Evolutionary conservation across 2,329 filamentous ascomycete genomes (phyloP), one percentile per base, ranked within the genome.

Genomic region (Penicillium sp.): DNA sequence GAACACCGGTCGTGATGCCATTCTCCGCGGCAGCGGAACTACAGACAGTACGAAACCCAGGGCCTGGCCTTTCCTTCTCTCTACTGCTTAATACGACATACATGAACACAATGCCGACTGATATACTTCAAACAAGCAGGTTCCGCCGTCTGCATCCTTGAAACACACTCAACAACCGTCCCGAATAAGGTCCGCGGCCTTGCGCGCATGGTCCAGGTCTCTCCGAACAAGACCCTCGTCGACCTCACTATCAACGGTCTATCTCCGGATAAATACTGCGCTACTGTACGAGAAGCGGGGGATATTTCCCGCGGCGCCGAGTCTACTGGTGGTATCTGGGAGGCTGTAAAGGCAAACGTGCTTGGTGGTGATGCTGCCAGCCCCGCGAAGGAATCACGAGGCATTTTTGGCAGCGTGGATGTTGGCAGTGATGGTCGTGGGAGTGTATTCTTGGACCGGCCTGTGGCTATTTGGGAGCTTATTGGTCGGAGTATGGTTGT

Each of bases 401-500:
- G 87, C 3, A 65, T 84, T 11, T 80, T 97, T 56, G 91, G 91
- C 3, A 81, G 80, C 1, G 77, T 99, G 11, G 77, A 87, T 52
- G 85, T 99, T 30, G 86, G 83, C 49, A 75, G 83, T 62, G 80
- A 86, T 64, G 90, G 93, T 10, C 80, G 84, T 27, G 92, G 90
- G 5, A 83, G 82, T 57, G 82, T 85, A 12, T 95, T 97, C 69
- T 65, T 95, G 55, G 89, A 95, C 66, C 84, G 82, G 57, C 80
- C 83, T 0, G 84, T 97, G 53, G 84, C 92, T 67, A 86, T 97
- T 44, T 97, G 92, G 93, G 92, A 99, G 73, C 80, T 95, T 68
- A 95, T 97, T 70, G 93, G 93, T 27, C 85, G 91, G 65, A 90
- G 90, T 63, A 87, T 99, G 77, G 87, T 95, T 38, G 83, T 97